A percentile compares a stretch with the other conserved stretches of the same genome.
Evolutionary conservation across 2,329 filamentous ascomycete species (phyloP).

Genomic region (Diaporthe citrichinensis): DNA sequence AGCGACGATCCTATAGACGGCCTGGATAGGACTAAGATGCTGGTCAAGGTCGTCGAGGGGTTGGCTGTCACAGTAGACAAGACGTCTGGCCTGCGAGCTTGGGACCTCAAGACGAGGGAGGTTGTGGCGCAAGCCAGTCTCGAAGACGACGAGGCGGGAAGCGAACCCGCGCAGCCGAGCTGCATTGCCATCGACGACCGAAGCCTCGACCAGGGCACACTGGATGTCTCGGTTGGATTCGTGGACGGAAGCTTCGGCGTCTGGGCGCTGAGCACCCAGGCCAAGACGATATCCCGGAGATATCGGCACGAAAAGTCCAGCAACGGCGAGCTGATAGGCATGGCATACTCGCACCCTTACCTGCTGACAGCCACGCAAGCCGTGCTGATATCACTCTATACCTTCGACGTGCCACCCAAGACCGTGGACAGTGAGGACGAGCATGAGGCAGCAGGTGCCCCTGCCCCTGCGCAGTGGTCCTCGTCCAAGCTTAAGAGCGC

Average conservation of each 20-base stretch:
- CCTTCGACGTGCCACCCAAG: constrained; percentile 61
- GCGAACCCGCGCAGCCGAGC: constrained; percentile 62
- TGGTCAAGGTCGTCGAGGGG: constrained; percentile 84
- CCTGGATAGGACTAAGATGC: constrained; percentile 65
- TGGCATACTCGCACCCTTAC: constrained; percentile 83
- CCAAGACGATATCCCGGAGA: constrained; percentile 59
- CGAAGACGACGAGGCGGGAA: constrained; percentile 38
- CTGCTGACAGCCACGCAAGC: constrained; percentile 82
- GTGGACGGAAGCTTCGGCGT: constrained; percentile 79
- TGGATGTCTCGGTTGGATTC: constrained; percentile 79
- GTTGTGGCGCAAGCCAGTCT: constrained; percentile 68
- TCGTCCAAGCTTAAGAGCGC: constrained; percentile 28
- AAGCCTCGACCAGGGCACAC: constrained; percentile 55
- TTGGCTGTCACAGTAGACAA: constrained; percentile 83
- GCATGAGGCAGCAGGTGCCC: not conserved
- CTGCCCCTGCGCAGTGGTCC: not conserved
- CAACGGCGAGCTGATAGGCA: constrained; percentile 76
- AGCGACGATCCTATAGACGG: constrained; percentile 31
- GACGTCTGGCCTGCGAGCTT: constrained; percentile 79
- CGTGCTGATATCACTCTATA: constrained; percentile 83
- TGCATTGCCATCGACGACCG: constrained; percentile 76
- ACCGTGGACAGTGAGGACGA: constrained; percentile 33
- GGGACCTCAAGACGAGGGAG: constrained; percentile 77
- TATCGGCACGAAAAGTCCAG: constrained; percentile 74
- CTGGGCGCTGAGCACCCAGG: constrained; percentile 70